phyloP scores from a whole-genome alignment of 1,284 basidiomycete genomes.

The Melampsora americana region DNA sequence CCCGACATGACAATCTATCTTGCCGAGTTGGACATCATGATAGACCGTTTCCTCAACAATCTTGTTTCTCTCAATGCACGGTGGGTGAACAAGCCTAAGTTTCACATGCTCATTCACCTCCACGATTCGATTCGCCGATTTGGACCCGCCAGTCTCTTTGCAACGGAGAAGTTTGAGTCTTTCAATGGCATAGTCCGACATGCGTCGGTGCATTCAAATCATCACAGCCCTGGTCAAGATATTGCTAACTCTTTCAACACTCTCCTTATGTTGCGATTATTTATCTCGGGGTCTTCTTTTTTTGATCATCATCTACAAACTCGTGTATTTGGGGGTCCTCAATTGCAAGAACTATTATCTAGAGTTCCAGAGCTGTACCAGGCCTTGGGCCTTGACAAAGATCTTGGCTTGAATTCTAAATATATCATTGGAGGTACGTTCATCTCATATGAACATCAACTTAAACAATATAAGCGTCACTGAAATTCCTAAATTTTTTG shows the following conservation, averaged over 20 bases:
- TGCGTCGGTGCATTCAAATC: conserved; percentile 10
- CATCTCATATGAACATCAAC: no score
- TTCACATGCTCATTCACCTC: conserved; percentile 50
- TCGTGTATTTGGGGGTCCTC: no score
- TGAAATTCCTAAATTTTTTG: no score
- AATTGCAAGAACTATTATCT: no score
- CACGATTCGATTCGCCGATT: conserved; percentile 45
- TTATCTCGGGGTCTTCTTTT: no score
- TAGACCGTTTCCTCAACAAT: conserved; percentile 52
- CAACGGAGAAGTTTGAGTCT: conserved; percentile 24
- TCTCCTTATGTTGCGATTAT: no score
- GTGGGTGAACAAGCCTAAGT: conserved; percentile 58
- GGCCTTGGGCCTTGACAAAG: no score
- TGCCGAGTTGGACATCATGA: conserved; percentile 45
- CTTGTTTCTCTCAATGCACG: conserved; percentile 50
- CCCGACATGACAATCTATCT: neutral
- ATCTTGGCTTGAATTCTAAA: no score
- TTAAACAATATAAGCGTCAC: no score
- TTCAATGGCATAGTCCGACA: conserved; percentile 11
- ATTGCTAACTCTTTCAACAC: neutral
- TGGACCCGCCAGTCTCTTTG: conserved; percentile 14
- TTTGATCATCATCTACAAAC: no score
- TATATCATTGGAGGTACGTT: no score
- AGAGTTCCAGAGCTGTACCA: no score
- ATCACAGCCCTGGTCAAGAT: conserved; percentile 6